Base-by-base conservation (phyloP, 2,329 filamentous ascomycete genomes). In the Sporothrix variecibatus region DNA sequence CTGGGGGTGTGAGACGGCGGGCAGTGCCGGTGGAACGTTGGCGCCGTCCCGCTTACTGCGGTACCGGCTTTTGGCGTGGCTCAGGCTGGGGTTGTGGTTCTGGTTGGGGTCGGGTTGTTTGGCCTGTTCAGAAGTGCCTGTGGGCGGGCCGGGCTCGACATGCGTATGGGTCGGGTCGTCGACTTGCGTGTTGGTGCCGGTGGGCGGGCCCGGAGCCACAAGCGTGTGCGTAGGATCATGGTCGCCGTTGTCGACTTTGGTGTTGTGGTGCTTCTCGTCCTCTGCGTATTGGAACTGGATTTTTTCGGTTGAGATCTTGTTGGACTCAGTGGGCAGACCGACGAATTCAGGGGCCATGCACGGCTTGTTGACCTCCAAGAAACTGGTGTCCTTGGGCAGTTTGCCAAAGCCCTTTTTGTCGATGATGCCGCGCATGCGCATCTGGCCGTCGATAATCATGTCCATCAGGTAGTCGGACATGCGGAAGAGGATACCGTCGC, bases 331-430 rank as follows among this genome's bases (percentile, higher is more conserved):
- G 28, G 71, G n/a, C 8, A 71, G 31, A 4, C 46, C 53, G 34
- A 69, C 62, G 3, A 74, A 51, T 28, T 79, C 15, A 2, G 46
- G 51, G 8, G 70, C 78, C 34, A 84, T 75, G 70, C 87, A 88
- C 0, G 86, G 83, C 67, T 80, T 81, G 80, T 79, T 81, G 1
- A 87, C 82, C 62, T 87, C 82, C 2, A 78, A 74, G 75, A 84
- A 88, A 28, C 81, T 81, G 43, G 83, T 80, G 3, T 80, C 77
- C 0, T 75, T 71, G 0, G 80, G 75, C 20, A 81, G 77, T 0
- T 77, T 81, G 1, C 87, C 87, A 0, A 85, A 81, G 0, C 86
- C 86, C 2, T 80, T 79, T 8, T 81, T 79, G 75, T 89, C 87
- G 3, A 78, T 78, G 3, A 87, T 77, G 8, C 83, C 82, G 0